Evolutionary conservation across 306 rosid genomes (phyloP), one percentile per base, ranked within the genome.

Genomic region (Lablab purpureus): DNA sequence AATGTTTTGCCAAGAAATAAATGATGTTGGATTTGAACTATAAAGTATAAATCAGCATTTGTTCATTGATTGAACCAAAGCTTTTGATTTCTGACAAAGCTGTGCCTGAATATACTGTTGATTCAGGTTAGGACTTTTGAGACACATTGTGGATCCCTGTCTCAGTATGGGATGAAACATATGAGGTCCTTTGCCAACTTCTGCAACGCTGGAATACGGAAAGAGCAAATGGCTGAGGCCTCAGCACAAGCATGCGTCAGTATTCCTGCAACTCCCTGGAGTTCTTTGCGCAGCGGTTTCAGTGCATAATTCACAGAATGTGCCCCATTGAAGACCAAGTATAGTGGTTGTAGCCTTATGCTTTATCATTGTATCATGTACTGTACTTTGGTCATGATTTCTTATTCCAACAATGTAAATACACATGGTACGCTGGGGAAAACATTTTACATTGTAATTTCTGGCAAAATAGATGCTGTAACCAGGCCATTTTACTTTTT

Each of bases 111-210:
- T 54, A 40, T 54, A 5, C 63, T 77, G 7, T 80, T 13, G 50
- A 74, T 73, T 80, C 87, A 96, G 99, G 99, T 96, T 85, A 88
- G 96, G 86, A 89, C 84, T 81, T 96, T 87, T 63, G 99, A 96
- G 93, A 87, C 94, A 13, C 80, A 86, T 37, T 96, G 99, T 52
- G 99, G 98, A 76, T 93, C 96, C 8, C 75, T 96, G 23, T 96
- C 99, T 55, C 97, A 96, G 69, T 96, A 96, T 45, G 99, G 99
- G 62, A 93, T 96, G 94, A 96, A 96, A 73, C 97, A 93, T 84
- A 93, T 93, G 99, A 79, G 98, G 51, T 93, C 99, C 75, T 86
- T 96, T 50, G 98, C 96, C 67, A 96, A 93, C 89, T 67, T 96
- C 82, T 93, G 99, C 91, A 96, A 96, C 2, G 94, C 94, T 49